A percentile compares a stretch with the other conserved stretches of the same genome.
These are phyloP conservation scores for Macrolepiota fuliginosa DNA, from an alignment of 768 basidiomycete genomes.

Conservation along the genomic window DNA sequence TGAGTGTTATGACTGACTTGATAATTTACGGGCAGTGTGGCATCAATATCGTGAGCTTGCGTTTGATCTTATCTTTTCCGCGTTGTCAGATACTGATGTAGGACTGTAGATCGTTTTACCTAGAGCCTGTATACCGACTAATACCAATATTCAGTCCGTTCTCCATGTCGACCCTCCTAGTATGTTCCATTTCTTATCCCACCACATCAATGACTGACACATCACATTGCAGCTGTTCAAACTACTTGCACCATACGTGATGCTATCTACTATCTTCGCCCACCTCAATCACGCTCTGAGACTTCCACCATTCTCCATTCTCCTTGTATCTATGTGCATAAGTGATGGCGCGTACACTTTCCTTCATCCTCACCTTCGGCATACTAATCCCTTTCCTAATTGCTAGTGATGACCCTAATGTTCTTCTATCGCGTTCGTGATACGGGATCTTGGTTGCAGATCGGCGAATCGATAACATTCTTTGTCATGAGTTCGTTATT, in stretches of 20 bases:
- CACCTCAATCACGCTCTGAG: slow-evolving; percentile 63
- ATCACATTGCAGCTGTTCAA: slow-evolving; percentile 62
- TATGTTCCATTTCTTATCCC: slow-evolving; percentile 26
- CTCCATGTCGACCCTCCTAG: slow-evolving; percentile 72
- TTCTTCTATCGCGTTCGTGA: slow-evolving; percentile 87
- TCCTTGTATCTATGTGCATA: slow-evolving; percentile 72
- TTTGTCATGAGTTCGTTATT: slow-evolving; percentile 82
- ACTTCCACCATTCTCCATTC: slow-evolving; percentile 78
- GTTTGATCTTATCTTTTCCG: background rate
- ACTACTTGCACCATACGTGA: slow-evolving; percentile 76
- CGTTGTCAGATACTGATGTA: background rate
- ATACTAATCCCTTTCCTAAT: background rate
- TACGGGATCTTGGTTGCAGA: slow-evolving; percentile 87
- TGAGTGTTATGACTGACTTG: background rate
- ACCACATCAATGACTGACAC: background rate
- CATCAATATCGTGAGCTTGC: slow-evolving; percentile 69
- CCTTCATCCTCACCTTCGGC: background rate
- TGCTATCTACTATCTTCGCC: slow-evolving; percentile 68
- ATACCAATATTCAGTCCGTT: slow-evolving; percentile 86
- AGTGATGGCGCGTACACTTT: slow-evolving; percentile 54
- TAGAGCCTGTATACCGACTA: slow-evolving; percentile 86
- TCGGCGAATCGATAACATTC: slow-evolving; percentile 85
- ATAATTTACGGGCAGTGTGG: slow-evolving; percentile 46
- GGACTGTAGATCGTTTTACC: slow-evolving; percentile 66
- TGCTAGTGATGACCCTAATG: slow-evolving; percentile 73